Conservation (phyloP, 805 yeast genomes). For the Kurtzmaniella fragi region DNA sequence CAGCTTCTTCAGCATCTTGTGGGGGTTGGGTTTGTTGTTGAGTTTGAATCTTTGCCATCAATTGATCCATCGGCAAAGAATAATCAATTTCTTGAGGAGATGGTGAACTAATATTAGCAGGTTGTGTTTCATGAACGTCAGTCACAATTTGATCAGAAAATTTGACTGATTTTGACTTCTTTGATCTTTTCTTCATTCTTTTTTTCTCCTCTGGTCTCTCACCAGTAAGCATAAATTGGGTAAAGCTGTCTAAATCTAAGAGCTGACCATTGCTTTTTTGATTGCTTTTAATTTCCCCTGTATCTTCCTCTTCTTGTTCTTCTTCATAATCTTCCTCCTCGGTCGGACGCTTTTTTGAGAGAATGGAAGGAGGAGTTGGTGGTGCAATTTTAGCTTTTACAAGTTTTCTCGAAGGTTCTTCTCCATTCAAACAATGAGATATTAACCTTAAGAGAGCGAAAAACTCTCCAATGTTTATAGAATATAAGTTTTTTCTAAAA, state of each 20-base stretch:
- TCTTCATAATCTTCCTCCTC: slow-evolving; percentile 34
- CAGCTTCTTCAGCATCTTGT: slow-evolving; percentile 59
- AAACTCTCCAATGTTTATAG: slow-evolving; percentile 84
- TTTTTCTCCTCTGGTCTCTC: slow-evolving; percentile 50
- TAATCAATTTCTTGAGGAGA: slow-evolving; percentile 41
- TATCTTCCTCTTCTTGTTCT: slow-evolving; percentile 6
- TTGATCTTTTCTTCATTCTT: slow-evolving; percentile 35
- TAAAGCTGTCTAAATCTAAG: slow-evolving; percentile 80
- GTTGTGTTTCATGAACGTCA: slow-evolving; percentile 28
- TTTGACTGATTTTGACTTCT: slow-evolving; percentile 56
- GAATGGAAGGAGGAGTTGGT: slow-evolving; percentile 76
- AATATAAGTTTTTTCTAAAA: slow-evolving; percentile 45
- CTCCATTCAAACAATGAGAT: slow-evolving; percentile 60
- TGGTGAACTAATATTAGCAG: slow-evolving; percentile 16
- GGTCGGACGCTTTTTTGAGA: slow-evolving; percentile 52
- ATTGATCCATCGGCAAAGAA: slow-evolving; percentile 74
- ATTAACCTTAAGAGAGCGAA: slow-evolving; percentile 80
- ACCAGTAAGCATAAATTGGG: slow-evolving; percentile 80
- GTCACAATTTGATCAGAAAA: slow-evolving; percentile 65
- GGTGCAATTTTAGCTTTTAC: slow-evolving; percentile 56
- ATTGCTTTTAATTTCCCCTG: not conserved
- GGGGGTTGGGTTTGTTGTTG: slow-evolving; percentile 5
- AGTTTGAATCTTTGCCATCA: slow-evolving; percentile 40
- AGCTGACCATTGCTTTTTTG: slow-evolving; percentile 18
- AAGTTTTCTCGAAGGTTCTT: slow-evolving; percentile 48